Evolutionary conservation across 2,329 filamentous ascomycete species (phyloP), one percentile per base, ranked within the genome.

Genomic region (Seiridium unicorne): DNA sequence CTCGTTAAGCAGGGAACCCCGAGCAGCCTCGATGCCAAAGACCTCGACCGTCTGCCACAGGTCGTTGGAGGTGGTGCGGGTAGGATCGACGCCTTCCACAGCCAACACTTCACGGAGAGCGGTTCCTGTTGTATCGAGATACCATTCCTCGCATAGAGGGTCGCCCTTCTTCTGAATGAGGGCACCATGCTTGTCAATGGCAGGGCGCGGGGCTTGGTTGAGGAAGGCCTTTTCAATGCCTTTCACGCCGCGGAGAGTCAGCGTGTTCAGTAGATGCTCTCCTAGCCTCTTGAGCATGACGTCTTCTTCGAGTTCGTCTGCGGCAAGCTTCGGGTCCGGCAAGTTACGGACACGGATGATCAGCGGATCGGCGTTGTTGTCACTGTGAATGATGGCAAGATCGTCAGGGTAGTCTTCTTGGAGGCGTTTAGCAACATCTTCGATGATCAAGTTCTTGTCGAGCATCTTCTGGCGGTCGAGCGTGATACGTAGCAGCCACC

Each of bases 301-400:
- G 72, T 98, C 94, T 64, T 97, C 93, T 70, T 96, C 91, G 60
- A 91, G 86, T 38, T 76, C 74, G 44, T 89, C 88, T 8, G 94
- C 91, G 10, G 91, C 90, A 71, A 92, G 89, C 51, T 89, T 86
- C 51, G 88, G 86, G 54, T 86, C 84, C 63, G 86, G 79, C 63
- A 96, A 87, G 69, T 93, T 90, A 65, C 95, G 91, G 65, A 97
- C 90, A 73, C 95, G 95, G 68, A 99, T 92, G 51, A 98, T 90
- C 74, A 96, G 93, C 73, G 96, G 89, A 65, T 97, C 93, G 8
- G 94, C 93, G 74, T 99, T 99, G 81, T 97, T 95, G 76, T 99
- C 95, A 76, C 93, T 97, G 82, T 96, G 97, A 62, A 99, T 93
- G 66, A 99, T 89, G 11, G 92, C 92, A 68, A 98, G 80, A 74